phyloP scores from a whole-genome alignment of 169 alveolate genomes.

The Eimeria mitis region DNA sequence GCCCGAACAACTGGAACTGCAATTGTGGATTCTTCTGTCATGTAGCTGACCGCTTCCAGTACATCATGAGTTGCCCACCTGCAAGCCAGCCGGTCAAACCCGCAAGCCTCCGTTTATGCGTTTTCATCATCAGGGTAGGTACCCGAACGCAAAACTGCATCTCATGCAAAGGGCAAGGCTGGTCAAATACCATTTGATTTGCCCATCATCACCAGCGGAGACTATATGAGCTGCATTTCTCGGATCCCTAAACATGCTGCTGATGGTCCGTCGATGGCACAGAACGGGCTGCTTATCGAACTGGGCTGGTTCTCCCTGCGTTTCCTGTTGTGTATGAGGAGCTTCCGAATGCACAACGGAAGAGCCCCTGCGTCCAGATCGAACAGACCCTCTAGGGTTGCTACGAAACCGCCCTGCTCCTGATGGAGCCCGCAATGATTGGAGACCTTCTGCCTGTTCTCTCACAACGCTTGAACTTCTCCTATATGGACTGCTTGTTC shows the following conservation, averaged over 20 bases:
- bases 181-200: constrained; percentile 12
- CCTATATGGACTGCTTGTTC: not conserved
- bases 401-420: constrained; percentile 29
- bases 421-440: constrained; percentile 10
- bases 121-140: not conserved
- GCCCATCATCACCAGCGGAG: constrained; percentile 72
- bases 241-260: constrained; percentile 60
- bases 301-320: not conserved
- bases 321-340: not conserved
- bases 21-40: constrained; percentile 18
- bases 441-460: not conserved
- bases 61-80: constrained; percentile 56
- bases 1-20: not conserved
- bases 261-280: constrained; percentile 36
- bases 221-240: constrained; percentile 23
- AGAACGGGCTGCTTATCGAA: not conserved
- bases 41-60: constrained; percentile 35
- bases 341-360: constrained; percentile 11
- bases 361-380: constrained; percentile 51
- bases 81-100: not conserved
- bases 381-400: constrained; percentile 38
- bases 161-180: not conserved
- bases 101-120: not conserved
- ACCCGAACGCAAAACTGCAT: not conserved
- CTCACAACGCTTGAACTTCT: not conserved